Base-by-base conservation (phyloP, 345 rosid genomes). In the Eucalyptus sp. region DNA sequence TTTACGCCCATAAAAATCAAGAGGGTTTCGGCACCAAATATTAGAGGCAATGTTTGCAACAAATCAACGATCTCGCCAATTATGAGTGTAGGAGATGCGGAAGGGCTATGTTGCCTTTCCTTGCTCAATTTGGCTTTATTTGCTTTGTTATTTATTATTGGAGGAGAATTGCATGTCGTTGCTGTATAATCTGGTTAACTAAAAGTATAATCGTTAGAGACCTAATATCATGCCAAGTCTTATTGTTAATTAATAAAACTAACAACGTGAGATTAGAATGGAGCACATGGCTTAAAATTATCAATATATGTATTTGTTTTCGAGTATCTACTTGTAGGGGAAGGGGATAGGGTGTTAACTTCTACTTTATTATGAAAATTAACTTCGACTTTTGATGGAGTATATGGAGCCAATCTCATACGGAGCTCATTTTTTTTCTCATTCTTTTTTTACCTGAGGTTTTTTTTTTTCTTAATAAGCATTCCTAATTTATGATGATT, bases 11-110 rank as follows among this genome's bases (percentile, higher is more conserved):
- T 52, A 52, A 52, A 52, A 52, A 8, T 3, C 56, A 51, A 50
- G 4, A 17, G 24, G 4, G 91, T 48, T 87, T 94, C 94, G 7
- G 96, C 96, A 17, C 95, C 96, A 50, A 95, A 93, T 29, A 96
- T 79, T 54, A 98, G 97, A 88, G 93, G 84, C 84, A 95, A 89
- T 66, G 97, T 93, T 91, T 97, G 99, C 43, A 95, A 27, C 46
- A 98, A 91, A n/a, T 98, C 98, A 49, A 97, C 92, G 33, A 96
- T 89, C 3, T 87, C 89, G 16, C 97, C 97, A 14, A 95, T 90
- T 50, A 95, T 89, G 84, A 98, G 91, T 33, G 99, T 96, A 83
- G 96, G 93, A 66, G 98, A 98, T 54, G 96, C 96, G 4, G 97
- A 95, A 52, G 96, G 95, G 81, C 95, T 94, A 31, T 92, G 90